These are phyloP conservation scores for Alternaria metachromatica DNA, from an alignment of 2,329 filamentous ascomycete genomes.

Conservation along the genomic window DNA sequence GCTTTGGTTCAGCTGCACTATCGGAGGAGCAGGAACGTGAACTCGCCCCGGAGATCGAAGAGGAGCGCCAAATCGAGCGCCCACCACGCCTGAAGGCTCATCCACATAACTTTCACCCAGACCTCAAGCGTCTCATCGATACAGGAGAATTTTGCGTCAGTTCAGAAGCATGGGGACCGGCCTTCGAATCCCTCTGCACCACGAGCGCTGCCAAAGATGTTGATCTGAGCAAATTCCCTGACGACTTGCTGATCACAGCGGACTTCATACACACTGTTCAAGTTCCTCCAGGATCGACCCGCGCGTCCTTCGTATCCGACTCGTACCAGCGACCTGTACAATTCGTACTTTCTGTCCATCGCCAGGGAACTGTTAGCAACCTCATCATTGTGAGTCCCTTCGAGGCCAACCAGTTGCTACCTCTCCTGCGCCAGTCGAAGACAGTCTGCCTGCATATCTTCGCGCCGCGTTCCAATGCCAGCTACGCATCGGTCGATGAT, in stretches of 20 bases:
- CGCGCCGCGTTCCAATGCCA: slow-evolving; percentile 53
- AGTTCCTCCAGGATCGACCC: slow-evolving; percentile 3
- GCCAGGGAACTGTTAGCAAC: neutral
- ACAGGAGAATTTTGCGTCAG: slow-evolving; percentile 40
- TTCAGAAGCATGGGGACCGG: slow-evolving; percentile 51
- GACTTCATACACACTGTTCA: slow-evolving; percentile 61
- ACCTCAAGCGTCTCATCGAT: slow-evolving; percentile 52
- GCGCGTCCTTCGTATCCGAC: neutral
- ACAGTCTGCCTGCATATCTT: slow-evolving; percentile 60
- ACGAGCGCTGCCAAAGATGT: slow-evolving; percentile 52
- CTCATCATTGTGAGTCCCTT: slow-evolving; percentile 66
- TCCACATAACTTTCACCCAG: slow-evolving; percentile 52
- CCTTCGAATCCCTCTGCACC: slow-evolving; percentile 53
- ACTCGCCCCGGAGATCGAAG: slow-evolving; percentile 68
- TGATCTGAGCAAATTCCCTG: slow-evolving; percentile 46
- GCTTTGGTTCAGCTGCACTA: slow-evolving; percentile 50
- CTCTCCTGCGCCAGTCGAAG: slow-evolving; percentile 44
- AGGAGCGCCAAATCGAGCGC: slow-evolving; percentile 63
- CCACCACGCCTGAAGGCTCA: slow-evolving; percentile 52
- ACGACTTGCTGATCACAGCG: slow-evolving; percentile 54
- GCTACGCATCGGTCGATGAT: slow-evolving; percentile 51
- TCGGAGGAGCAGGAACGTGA: slow-evolving; percentile 75
- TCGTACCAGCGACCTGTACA: slow-evolving; percentile 61
- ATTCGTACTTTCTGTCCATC: slow-evolving; percentile 57
- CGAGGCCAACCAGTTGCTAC: slow-evolving; percentile 63